Evolutionary conservation across 331 rosid species (phyloP), one percentile per base, ranked within the genome.

Genomic region (Pyrus hybrid): DNA sequence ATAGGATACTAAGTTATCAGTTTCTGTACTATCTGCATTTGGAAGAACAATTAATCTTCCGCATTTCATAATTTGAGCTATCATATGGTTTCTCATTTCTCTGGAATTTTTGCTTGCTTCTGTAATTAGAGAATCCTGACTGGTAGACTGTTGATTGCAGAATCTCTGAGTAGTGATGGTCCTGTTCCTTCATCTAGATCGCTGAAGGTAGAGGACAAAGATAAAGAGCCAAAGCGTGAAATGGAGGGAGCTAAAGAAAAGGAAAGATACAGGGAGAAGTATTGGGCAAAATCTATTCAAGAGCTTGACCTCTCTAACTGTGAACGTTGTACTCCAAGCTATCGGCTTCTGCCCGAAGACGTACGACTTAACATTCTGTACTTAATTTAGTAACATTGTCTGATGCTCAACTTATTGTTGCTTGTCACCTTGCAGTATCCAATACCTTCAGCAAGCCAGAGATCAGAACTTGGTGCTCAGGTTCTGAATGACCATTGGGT

Each of bases 401-500:
- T 67, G 63, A 75, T 72, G 69, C 70, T 58, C 35, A 79, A 82
- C 85, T 81, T 72, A 47, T 54, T 74, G 80, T 35, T 68, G 66
- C 69, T 29, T 35, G 70, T 74, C 17, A 20, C 69, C 78, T 77
- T 90, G 87, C 92, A 95, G 99, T 95, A 95, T 87, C 98, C 99
- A 66, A 88, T 90, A 80, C 96, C 97, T 73, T 69, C 66, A 6
- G 99, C 88, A 57, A 92, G 97, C 84, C 98, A 95, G 86, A 91
- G 98, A 83, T 83, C 98, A 72, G 93, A 88, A 70, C 90, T 91
- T 83, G 98, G 97, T 70, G 89, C 89, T 67, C 97, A 89, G 80
- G 97, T 95, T 20, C 80, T 95, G 90, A 95, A 95, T 82, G 99
- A 95, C 80, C 90, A 87, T 54, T 95, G 99, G 99, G 99, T 95